Evolutionary conservation across 331 rosid genomes (phyloP), one percentile per base, ranked within the genome.

Genomic region (Stylosanthes scabra): DNA sequence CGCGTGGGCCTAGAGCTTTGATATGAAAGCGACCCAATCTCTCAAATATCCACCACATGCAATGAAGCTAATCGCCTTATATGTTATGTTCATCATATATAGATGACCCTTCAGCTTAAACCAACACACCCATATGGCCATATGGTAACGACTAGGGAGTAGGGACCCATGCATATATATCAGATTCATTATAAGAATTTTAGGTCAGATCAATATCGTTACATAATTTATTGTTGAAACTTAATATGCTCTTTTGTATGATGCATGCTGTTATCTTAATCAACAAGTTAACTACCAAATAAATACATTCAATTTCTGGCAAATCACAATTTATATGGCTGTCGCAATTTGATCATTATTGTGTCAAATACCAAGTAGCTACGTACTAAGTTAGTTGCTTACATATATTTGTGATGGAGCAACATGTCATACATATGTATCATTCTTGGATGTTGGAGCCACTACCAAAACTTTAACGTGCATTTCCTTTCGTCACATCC

Each of bases 331-430:
- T 10, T 9, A 8, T 42, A 42, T 42, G 39, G 7, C 64, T 15
- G n/a, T 71, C 46, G 31, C 58, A 58, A 58, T 28, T 59, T 64
- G 50, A 31, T 14, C 52, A 59, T 11, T 11, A 59, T 11, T 11
- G 49, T 47, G 61, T 37, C 74, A 16, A 60, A 27, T 60, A 6
- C 15, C 54, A 31, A 47, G 15, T 49, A 6, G 60, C 44, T 47
- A 49, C 6, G 6, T 49, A 14, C 55, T 46, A 12, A 6, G 49
- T 28, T 47, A 49, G 2, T 13, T 49, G 16, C 15, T 46, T 58
- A 14, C 20, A 37, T 14, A 20, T 34, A 13, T 16, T 34, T 39
- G 29, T 13, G 41, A 8, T 39, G 28, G 5, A 40, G 7, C 14
- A 40, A 41, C 51, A 9, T 15, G 68, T 14, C 51, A 63, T 9